A percentile compares a stretch with the other conserved stretches of the same genome.
These are phyloP conservation scores for Stenocarpella maydis DNA, from an alignment of 2,329 filamentous ascomycete species.

Conservation along the genomic window DNA sequence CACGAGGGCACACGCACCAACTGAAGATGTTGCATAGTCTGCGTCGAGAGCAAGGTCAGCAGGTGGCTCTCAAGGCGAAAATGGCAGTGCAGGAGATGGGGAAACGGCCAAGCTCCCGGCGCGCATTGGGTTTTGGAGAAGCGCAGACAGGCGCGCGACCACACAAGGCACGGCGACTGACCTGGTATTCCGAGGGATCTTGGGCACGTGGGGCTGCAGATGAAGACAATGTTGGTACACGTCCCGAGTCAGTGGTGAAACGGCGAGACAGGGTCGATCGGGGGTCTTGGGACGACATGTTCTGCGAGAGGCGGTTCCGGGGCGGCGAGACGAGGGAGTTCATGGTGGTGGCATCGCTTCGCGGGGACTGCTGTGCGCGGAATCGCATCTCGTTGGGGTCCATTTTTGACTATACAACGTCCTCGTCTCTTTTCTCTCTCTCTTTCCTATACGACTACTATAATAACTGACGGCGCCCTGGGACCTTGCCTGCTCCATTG, in stretches of 20 bases:
- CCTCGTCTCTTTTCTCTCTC: constrained; percentile 36
- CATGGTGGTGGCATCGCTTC: constrained; percentile 79
- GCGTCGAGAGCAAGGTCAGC: constrained; percentile 35
- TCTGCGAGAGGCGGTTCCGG: constrained; percentile 71
- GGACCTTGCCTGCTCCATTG: constrained; percentile 48
- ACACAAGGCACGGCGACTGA: constrained; percentile 30
- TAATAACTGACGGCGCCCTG: constrained; percentile 46
- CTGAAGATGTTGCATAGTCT: constrained; percentile 78
- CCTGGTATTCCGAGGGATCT: constrained; percentile 57
- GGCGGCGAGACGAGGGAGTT: constrained; percentile 78
- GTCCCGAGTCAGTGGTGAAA: constrained; percentile 91
- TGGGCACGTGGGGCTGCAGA: constrained; percentile 62
- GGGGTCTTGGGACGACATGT: constrained; percentile 69
- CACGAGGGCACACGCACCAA: constrained; percentile 58
- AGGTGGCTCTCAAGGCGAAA: not conserved
- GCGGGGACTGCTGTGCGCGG: constrained; percentile 78
- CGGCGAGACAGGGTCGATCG: constrained; percentile 84
- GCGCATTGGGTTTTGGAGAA: constrained; percentile 28
- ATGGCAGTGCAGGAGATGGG: not conserved
- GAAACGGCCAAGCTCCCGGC: constrained; percentile 9
- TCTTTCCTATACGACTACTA: constrained; percentile 46
- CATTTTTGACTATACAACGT: constrained; percentile 63
- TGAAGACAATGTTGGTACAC: constrained; percentile 77
- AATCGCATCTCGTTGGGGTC: constrained; percentile 76
- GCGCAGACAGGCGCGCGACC: constrained; percentile 28